phyloP scores from a whole-genome alignment of 192 early-diverging fungal genomes.

The Coemansia sp. region DNA sequence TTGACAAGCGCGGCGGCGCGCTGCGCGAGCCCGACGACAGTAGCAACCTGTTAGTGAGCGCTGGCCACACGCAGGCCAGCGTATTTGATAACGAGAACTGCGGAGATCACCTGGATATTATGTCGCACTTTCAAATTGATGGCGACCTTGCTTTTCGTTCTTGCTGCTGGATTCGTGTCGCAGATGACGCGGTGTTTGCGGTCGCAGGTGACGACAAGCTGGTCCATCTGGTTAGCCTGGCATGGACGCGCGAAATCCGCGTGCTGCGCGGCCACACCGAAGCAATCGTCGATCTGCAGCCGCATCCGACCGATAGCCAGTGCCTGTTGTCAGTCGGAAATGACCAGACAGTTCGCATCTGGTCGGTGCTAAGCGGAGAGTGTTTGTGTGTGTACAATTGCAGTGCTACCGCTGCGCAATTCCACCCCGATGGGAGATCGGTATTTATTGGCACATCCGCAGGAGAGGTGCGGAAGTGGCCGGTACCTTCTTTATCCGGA shows the following conservation, averaged over 20 bases:
- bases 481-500: constrained; percentile 42
- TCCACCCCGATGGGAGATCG: constrained; percentile 61
- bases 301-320: constrained; percentile 64
- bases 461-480: constrained; percentile 59
- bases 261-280: constrained; percentile 59
- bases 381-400: constrained; percentile 64
- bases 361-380: constrained; percentile 64
- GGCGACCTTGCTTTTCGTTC: constrained; percentile 53
- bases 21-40: constrained; percentile 63
- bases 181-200: constrained; percentile 69
- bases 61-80: constrained; percentile 70
- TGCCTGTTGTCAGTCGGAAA: constrained; percentile 67
- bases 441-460: constrained; percentile 56
- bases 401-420: constrained; percentile 61
- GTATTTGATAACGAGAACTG: constrained; percentile 94
- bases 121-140: constrained; percentile 79
- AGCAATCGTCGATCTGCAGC: constrained; percentile 64
- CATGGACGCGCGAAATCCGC: constrained; percentile 65
- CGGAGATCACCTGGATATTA: constrained; percentile 90
- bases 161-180: constrained; percentile 71
- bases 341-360: constrained; percentile 76
- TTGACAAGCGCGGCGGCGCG: constrained; percentile 71
- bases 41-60: constrained; percentile 73
- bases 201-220: constrained; percentile 61
- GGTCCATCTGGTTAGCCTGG: constrained; percentile 73